Percentiles rank a stretch among this genome's conserved stretches.
Conservation (phyloP, 345 rosid genomes). For the Eucalyptus marginata region DNA sequence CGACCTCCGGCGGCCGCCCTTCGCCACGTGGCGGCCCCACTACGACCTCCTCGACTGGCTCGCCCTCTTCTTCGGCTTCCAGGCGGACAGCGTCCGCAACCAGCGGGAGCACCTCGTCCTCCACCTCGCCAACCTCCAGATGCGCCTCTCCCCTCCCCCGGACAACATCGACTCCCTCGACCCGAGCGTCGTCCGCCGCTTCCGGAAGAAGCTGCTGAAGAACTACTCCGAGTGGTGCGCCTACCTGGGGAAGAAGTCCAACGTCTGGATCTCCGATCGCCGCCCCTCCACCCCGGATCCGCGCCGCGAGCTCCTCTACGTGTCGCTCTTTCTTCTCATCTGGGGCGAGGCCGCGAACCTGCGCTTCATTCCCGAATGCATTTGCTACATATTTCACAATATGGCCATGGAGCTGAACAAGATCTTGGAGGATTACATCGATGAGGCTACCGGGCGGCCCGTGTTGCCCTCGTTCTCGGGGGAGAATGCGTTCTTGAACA, state of each 20-base stretch:
- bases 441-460: slow-evolving; percentile 86
- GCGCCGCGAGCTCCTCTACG: slow-evolving; percentile 65
- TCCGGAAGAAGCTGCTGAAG: slow-evolving; percentile 54
- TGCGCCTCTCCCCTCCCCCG: slow-evolving; percentile 96
- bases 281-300: slow-evolving; percentile 29
- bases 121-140: slow-evolving; percentile 91
- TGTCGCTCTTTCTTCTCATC: slow-evolving; percentile 53
- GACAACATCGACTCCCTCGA: slow-evolving; percentile 84
- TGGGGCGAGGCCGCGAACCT: slow-evolving; percentile 96
- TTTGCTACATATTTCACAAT: slow-evolving; percentile 75
- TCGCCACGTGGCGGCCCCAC: slow-evolving; percentile 56
- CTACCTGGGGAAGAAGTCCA: slow-evolving; percentile 64
- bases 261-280: slow-evolving; percentile 86
- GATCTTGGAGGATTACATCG: slow-evolving; percentile 65
- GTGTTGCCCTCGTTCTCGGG: slow-evolving; percentile 74
- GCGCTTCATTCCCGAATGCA: slow-evolving; percentile 82
- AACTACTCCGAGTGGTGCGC: slow-evolving; percentile 91
- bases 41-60: slow-evolving; percentile 92
- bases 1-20: slow-evolving; percentile 67
- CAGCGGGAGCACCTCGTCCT: slow-evolving; percentile 92
- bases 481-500: slow-evolving; percentile 54
- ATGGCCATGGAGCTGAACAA: slow-evolving; percentile 93
- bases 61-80: slow-evolving; percentile 80
- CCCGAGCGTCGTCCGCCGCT: slow-evolving; percentile 50
- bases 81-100: slow-evolving; percentile 70